Conservation (phyloP, 345 rosid species). For the Acer saccharum region DNA sequence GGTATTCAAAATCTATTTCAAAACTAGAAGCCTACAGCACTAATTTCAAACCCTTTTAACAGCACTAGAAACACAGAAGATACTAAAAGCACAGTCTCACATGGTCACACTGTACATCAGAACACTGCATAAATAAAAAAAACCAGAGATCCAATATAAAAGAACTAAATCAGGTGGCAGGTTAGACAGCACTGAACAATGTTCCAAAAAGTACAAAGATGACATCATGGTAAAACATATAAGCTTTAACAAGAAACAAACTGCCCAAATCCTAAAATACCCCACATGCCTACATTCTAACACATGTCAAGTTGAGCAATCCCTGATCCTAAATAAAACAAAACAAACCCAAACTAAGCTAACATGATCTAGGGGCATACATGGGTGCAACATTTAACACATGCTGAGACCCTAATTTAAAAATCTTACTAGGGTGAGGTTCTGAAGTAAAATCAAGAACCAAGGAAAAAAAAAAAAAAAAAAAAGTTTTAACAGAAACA, state of each 20-base stretch:
- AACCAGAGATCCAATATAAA: background rate
- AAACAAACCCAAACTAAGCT: background rate
- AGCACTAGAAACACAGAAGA: background rate
- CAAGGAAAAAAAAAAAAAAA: background rate
- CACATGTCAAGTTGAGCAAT: background rate
- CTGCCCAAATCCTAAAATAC: background rate
- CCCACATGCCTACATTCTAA: background rate
- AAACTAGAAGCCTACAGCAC: background rate
- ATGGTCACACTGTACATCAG: background rate
- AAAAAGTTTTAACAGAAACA: background rate
- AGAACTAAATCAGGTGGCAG: background rate
- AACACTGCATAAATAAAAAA: background rate
- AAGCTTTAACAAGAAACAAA: background rate
- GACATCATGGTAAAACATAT: background rate
- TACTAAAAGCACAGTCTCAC: background rate
- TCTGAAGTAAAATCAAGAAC: background rate
- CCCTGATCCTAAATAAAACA: background rate
- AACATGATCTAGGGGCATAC: background rate
- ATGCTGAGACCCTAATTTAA: background rate
- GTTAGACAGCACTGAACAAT: constrained; percentile 1
- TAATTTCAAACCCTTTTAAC: background rate
- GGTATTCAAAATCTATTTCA: background rate
- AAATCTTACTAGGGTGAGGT: background rate
- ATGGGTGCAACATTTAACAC: background rate
- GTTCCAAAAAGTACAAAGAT: background rate